Base-by-base conservation (phyloP, 2,329 filamentous ascomycete genomes). In the Colletotrichum sp. region DNA sequence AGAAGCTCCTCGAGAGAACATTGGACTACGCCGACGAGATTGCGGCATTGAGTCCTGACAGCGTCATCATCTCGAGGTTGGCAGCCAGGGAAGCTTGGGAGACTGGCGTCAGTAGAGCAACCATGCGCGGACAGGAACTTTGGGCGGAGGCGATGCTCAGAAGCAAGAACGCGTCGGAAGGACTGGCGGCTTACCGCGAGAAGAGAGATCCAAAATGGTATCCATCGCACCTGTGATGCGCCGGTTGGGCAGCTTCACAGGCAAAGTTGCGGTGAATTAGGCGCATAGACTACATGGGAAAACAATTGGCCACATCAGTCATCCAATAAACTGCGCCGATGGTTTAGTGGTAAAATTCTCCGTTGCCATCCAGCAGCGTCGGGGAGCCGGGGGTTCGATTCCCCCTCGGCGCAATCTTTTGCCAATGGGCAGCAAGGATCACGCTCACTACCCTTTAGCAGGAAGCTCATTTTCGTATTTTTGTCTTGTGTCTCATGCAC, bases 41-140 rank as follows among this genome's bases (percentile, higher is more conserved):
- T 43, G 79, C 81, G 6, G 74, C 75, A 3, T 66, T 81, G 55
- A 81, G 81, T 68, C 82, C 81, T 0, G 82, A 84, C 75, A 80
- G 80, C 67, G 78, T 82, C 24, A 79, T 83, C 66, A 79, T 83
- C 33, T 81, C 79, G 21, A 68, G 82, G 16, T 68, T 79, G 27
- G 81, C 78, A 1, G 80, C 82, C 2, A 75, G 81, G 24, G 80
- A 82, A 72, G 82, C 77, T 2, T 83, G 82, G 82, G 82, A 83
- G 74, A 81, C 79, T 6, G 81, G 80, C 3, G 77, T 82, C 16
- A 82, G 80, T 47, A 72, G 80, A 66, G 80, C 80, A 4, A 84
- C 82, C 43, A 79, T 83, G 80, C 76, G 81, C 36, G 79, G 79
- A 6, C 80, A 81, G 58, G 80, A 81, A 64, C 63, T 81, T 7